Base-by-base conservation (phyloP, 768 basidiomycete genomes). In the Suillus weaverae region DNA sequence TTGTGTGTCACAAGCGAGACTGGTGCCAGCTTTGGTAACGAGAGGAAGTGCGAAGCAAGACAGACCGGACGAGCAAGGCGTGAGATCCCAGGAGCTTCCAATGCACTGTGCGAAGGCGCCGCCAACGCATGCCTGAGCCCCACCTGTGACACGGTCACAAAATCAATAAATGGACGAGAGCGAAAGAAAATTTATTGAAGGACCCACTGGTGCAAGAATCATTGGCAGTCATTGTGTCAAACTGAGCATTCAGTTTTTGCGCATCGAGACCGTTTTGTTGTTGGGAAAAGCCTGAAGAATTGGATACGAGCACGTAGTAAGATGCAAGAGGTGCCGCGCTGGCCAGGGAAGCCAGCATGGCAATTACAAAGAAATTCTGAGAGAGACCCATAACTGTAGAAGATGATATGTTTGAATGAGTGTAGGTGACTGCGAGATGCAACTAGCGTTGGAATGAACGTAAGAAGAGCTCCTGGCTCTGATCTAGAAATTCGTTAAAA, bases 1-100 rank as follows among this genome's bases (percentile, higher is more conserved):
- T 43, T 71, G 36, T 2, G 83, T 84, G 35, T 79, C 80, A 74
- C 85, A 87, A 20, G 83, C 75, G 61, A 86, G 76, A 35, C 81
- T 82, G 20, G 81, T 82, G 56, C 81, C 81, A 4, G 69, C 67
- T 50, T 66, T 69, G 66, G 81, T 80, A 13, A 81, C 78, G 36
- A 83, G 75, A 1, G 81, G 81, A 30, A 83, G 76, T 3, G 80
- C 83, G 33, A 73, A 71, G 70, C 82, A 83, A 2, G 66, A 62
- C 10, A 78, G 70, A 3, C 75, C 72, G 11, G 63, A 66, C 10
- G 74, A 62, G 70, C 82, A 83, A 6, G 65, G 39, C 0, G 77
- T 74, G 11, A 73, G 36, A 1, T 64, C 66, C 67, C 79, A 83
- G 54, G 73, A 72, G 50, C 76, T 77, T 39, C 66, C 69, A 36